A percentile compares a stretch with the other conserved stretches of the same genome.
These are phyloP conservation scores for Anisogramma anomala DNA, from an alignment of 2,329 filamentous ascomycete genomes.

Conservation along the genomic window DNA sequence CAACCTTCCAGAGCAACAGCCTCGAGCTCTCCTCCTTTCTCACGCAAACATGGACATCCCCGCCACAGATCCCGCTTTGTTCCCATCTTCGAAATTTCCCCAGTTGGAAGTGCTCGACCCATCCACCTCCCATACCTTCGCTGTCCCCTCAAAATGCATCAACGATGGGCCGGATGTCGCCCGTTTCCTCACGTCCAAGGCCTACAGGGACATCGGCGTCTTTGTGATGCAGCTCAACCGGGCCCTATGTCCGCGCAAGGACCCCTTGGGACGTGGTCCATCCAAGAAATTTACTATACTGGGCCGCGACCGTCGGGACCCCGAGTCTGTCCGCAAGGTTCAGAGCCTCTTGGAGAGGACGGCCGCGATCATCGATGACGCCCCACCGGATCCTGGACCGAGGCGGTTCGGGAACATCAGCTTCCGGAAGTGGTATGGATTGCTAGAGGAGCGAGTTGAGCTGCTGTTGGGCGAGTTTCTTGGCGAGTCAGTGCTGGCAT, in stretches of 20 bases:
- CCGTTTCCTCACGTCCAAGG: conserved; percentile 67
- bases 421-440: conserved; percentile 71
- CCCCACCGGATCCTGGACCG: conserved; percentile 74
- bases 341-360: conserved; percentile 55
- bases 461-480: conserved; percentile 47
- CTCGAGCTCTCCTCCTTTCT: neutral
- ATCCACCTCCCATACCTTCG: conserved; percentile 44
- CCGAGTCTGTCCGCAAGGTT: conserved; percentile 51
- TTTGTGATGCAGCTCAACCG: conserved; percentile 87
- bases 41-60: neutral
- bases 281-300: conserved; percentile 35
- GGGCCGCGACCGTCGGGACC: conserved; percentile 29
- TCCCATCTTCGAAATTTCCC: conserved; percentile 18
- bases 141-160: conserved; percentile 65
- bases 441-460: conserved; percentile 50
- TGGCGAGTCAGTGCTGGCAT: conserved; percentile 26
- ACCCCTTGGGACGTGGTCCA: conserved; percentile 23
- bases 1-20: neutral
- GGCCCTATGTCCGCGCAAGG: conserved; percentile 63
- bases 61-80: neutral
- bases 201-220: conserved; percentile 75
- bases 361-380: conserved; percentile 58
- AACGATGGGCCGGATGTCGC: conserved; percentile 72
- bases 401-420: conserved; percentile 85
- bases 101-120: conserved; percentile 39